Evolutionary conservation across 208 protist species (phyloP).

Genomic region (Trypanosoma platydactyli): DNA sequence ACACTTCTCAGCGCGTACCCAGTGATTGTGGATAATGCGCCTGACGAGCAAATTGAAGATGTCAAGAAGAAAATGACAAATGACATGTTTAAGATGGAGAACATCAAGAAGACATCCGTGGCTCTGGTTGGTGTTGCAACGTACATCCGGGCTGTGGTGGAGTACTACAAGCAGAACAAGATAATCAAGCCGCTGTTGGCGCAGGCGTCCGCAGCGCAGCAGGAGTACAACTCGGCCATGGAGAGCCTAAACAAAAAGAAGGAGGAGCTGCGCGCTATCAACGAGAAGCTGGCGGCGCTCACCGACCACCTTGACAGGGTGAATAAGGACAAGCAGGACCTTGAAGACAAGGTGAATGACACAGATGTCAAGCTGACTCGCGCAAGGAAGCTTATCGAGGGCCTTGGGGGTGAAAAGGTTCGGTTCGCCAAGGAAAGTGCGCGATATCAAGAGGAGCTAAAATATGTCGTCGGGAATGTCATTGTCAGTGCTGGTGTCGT

Average conservation of each 20-base stretch:
- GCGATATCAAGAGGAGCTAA: conserved; percentile 78
- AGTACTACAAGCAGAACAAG: conserved; percentile 97
- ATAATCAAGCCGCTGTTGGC: conserved; percentile 94
- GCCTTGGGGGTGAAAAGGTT: conserved; percentile 93
- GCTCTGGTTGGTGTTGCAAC: conserved; percentile 94
- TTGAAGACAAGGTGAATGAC: conserved; percentile 92
- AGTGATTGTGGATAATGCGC: conserved; percentile 87
- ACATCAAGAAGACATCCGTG: conserved; percentile 87
- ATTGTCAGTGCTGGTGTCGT: conserved; percentile 94
- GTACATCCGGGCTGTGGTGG: conserved; percentile 97
- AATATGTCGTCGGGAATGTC: conserved; percentile 94
- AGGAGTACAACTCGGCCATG: conserved; percentile 87
- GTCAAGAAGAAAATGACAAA: conserved; percentile 94
- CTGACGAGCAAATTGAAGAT: conserved; percentile 89
- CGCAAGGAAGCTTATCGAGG: conserved; percentile 94
- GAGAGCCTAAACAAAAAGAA: conserved; percentile 89
- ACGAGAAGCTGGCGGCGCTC: conserved; percentile 83
- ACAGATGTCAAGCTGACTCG: conserved; percentile 94
- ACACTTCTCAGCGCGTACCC: conserved; percentile 81
- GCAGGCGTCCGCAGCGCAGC: conserved; percentile 82
- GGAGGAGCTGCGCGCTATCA: conserved; percentile 90
- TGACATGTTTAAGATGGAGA: conserved; percentile 95
- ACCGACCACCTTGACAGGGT: conserved; percentile 85
- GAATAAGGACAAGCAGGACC: conserved; percentile 86
- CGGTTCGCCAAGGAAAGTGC: conserved; percentile 87